Evolutionary conservation across 2,329 filamentous ascomycete genomes (phyloP).

Genomic region (Pseudomassariella vexata): DNA sequence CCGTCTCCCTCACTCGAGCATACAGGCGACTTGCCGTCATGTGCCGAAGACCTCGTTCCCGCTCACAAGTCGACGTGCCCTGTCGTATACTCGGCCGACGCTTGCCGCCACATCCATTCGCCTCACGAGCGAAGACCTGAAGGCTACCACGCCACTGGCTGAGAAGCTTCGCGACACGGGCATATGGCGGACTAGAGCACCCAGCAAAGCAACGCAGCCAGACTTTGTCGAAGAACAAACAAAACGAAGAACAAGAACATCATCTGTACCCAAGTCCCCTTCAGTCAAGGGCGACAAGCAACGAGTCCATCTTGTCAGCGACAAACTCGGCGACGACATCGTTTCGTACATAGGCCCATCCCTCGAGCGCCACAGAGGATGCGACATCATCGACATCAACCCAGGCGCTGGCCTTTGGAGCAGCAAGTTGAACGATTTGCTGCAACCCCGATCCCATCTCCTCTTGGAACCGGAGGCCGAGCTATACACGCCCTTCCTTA

Average conservation of each 20-base stretch:
- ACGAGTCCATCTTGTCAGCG: conserved; percentile 48
- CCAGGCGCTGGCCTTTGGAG: conserved; percentile 79
- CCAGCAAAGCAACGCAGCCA: not conserved
- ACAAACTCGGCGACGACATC: conserved; percentile 56
- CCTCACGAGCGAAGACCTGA: not conserved
- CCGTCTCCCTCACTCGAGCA: conserved; percentile 4
- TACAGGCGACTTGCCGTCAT: conserved; percentile 1
- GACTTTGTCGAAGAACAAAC: not conserved
- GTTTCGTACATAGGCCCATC: conserved; percentile 63
- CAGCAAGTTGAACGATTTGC: conserved; percentile 62
- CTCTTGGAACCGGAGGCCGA: conserved; percentile 67
- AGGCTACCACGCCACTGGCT: conserved; percentile 10
- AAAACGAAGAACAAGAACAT: not conserved
- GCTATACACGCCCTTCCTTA: conserved; percentile 56
- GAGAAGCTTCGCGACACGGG: conserved; percentile 11
- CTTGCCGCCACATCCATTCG: not conserved
- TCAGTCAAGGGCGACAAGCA: conserved; percentile 24
- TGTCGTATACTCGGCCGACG: not conserved
- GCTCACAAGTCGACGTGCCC: not conserved
- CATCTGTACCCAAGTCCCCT: not conserved
- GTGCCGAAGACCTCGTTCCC: not conserved
- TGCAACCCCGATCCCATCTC: conserved; percentile 77
- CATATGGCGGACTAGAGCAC: conserved; percentile 9
- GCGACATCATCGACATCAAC: conserved; percentile 83
- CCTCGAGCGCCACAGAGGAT: conserved; percentile 65